Base-by-base conservation (phyloP, 371 early-diverging fungal species). In the Chytridium lagenaria region DNA sequence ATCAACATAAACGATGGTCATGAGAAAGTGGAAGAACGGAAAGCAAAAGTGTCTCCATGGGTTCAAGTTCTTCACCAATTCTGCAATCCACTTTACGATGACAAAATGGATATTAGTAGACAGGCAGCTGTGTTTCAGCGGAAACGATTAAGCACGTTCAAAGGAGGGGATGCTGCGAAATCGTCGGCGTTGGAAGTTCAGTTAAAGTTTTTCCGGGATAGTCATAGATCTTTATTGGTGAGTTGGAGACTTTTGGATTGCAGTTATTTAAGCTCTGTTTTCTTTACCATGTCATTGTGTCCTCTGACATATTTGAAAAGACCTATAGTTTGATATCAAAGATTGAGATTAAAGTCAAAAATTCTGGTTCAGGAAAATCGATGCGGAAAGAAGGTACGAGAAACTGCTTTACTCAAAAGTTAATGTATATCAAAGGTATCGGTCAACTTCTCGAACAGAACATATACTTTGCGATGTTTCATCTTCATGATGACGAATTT, bases 401-500 rank as follows among this genome's bases (percentile, higher is more conserved):
- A 1, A 7, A 19, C 19, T 44, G 44, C 19, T 44, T 44, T 44
- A n/a, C n/a, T n/a, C n/a, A n/a, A n/a, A n/a, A n/a, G n/a, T n/a
- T 16, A 55, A 55, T 12, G 28, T 69, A 28, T 37, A 36, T 23
- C 7, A 15, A 10, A 50, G 75, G 75, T 3, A 78, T 81, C 33
- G 64, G 68, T 31, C 40, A 76, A 31, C 63, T 82, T 40, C 50
- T 78, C 5, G 39, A 34, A 57, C 57, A 74, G 38, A 67, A 75
- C 15, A 59, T 80, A 28, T 82, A 75, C 70, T 68, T 75, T 5
- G 67, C 59, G 3, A 75, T 73, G 57, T 82, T 70, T 65, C 75
- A 82, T 37, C 50, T 82, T 0, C 83, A 82, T 68, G 79, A 79
- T 40, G 80, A 84, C 33, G 68, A 70, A 23, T 40, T n/a, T 2